These are phyloP conservation scores for Scalesia atractyloides DNA, from an alignment of 129 eudicot genomes.

Conservation along the genomic window DNA sequence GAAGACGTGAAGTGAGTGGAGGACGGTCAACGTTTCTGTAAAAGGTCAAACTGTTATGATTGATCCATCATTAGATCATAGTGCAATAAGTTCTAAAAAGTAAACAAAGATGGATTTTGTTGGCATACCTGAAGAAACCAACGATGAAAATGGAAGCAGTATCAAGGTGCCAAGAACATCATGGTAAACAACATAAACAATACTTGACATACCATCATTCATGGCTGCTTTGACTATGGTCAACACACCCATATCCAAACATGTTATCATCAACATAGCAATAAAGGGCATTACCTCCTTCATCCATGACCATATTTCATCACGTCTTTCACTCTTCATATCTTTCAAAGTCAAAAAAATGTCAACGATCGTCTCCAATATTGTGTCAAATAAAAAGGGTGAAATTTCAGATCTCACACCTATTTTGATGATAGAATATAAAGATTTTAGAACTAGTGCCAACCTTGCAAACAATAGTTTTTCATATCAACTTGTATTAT, in stretches of 20 bases:
- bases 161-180: slow-evolving; percentile 37
- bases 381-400: no score
- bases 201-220: slow-evolving; percentile 40
- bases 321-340: no score
- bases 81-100: neutral
- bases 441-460: no score
- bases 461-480: no score
- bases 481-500: no score
- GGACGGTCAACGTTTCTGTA: slow-evolving; percentile 29
- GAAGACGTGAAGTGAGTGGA: slow-evolving; percentile 27
- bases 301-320: no score
- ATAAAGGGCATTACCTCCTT: slow-evolving; percentile 34
- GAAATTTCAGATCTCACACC: no score
- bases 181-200: slow-evolving; percentile 47
- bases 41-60: neutral
- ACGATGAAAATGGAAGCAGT: slow-evolving; percentile 43
- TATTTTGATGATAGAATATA: no score
- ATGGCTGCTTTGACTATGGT: slow-evolving; percentile 49
- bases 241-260: slow-evolving; percentile 23
- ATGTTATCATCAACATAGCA: slow-evolving; percentile 38
- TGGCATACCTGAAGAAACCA: slow-evolving; percentile 36
- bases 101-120: neutral
- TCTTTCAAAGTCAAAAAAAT: no score
- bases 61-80: neutral
- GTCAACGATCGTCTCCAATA: no score